These are phyloP conservation scores for Pezicula radicicola DNA, from an alignment of 2,329 filamentous ascomycete genomes.

Conservation along the genomic window DNA sequence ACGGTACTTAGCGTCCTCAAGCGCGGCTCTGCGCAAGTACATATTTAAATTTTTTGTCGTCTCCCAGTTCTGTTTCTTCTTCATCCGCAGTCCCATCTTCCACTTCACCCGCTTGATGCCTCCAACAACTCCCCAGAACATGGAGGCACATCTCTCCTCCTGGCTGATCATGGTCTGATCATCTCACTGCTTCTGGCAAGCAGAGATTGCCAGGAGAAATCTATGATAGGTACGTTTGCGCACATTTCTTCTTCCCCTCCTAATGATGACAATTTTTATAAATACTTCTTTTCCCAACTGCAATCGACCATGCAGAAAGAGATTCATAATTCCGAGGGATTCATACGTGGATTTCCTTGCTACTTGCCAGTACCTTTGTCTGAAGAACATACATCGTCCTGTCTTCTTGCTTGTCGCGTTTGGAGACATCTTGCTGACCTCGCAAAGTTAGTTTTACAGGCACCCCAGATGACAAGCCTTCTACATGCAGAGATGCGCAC, in stretches of 20 bases:
- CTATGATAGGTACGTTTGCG: background rate
- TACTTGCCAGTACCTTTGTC: slow-evolving; percentile 91
- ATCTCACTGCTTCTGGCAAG: background rate
- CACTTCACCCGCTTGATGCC: background rate
- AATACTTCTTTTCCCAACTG: slow-evolving; percentile 80
- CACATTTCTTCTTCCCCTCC: background rate
- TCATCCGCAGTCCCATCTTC: background rate
- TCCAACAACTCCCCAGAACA: too few species aligned
- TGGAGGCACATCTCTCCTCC: background rate
- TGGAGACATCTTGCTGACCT: slow-evolving; percentile 14
- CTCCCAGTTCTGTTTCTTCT: slow-evolving; percentile 2
- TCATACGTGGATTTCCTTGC: slow-evolving; percentile 60
- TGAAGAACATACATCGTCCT: slow-evolving; percentile 44
- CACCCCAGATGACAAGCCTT: too few species aligned
- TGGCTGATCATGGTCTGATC: background rate
- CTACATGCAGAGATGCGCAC: slow-evolving; percentile 1
- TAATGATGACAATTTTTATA: slow-evolving; percentile 70
- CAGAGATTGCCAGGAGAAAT: background rate
- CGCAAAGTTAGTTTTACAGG: slow-evolving; percentile 13
- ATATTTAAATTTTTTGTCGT: slow-evolving; percentile 2
- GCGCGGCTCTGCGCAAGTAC: background rate
- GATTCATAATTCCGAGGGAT: slow-evolving; percentile 59
- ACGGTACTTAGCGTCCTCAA: too few species aligned
- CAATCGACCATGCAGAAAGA: slow-evolving; percentile 85
- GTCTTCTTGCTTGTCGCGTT: slow-evolving; percentile 17